phyloP scores from a whole-genome alignment of 1,284 basidiomycete species.

The Mycena citricolor region DNA sequence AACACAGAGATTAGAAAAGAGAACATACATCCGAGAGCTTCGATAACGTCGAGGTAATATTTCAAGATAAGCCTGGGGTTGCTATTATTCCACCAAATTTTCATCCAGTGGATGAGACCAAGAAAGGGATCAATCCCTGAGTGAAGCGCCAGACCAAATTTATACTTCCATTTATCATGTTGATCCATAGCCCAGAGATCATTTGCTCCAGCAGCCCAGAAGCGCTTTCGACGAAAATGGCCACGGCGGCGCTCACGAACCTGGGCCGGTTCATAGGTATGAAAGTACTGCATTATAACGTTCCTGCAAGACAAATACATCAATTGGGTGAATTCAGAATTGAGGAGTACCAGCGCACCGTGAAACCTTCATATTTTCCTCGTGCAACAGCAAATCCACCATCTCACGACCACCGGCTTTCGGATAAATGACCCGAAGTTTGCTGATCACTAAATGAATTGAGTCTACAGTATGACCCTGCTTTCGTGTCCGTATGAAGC shows the following conservation, averaged over 20 bases:
- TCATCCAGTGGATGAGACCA: conserved; percentile 35
- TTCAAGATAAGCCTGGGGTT: conserved; percentile 36
- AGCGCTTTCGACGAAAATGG: conserved; percentile 28
- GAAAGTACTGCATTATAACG: conserved; percentile 12
- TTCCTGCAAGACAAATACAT: conserved; percentile 7
- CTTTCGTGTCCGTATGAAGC: conserved; percentile 1
- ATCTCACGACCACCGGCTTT: conserved; percentile 25
- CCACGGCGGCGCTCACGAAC: conserved; percentile 17
- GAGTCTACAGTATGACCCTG: conserved; percentile 3
- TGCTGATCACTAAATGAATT: conserved; percentile 19
- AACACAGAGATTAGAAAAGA: conserved; percentile 4
- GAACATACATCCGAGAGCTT: conserved; percentile 19
- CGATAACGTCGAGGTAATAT: conserved; percentile 31
- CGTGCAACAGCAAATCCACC: conserved; percentile 20
- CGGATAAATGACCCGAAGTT: conserved; percentile 21
- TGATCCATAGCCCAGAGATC: conserved; percentile 34
- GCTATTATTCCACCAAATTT: conserved; percentile 42
- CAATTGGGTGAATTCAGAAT: too few species aligned
- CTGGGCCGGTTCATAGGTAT: conserved; percentile 22
- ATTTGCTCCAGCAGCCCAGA: conserved; percentile 39
- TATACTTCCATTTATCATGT: conserved; percentile 38
- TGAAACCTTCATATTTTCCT: conserved; percentile 20
- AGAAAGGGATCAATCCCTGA: conserved; percentile 34
- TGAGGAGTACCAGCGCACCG: conserved; percentile 8
- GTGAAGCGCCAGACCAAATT: conserved; percentile 39